phyloP scores from a whole-genome alignment of 2,329 filamentous ascomycete genomes.

The Venturiaceae sp. region DNA sequence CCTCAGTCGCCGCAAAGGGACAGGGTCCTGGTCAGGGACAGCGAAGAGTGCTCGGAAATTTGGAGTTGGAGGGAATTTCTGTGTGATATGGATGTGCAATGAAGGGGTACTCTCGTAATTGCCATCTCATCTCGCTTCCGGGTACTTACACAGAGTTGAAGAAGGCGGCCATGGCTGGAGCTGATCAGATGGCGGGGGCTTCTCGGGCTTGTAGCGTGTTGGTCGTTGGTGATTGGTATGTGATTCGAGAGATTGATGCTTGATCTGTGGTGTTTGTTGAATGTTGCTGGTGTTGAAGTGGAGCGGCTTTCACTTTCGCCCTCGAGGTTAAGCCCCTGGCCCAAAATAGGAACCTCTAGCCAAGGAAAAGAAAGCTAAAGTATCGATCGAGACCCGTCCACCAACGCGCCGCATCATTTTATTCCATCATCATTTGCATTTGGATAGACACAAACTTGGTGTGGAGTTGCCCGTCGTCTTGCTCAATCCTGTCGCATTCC shows the following conservation, averaged over 20 bases:
- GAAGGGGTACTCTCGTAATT: conserved; percentile 5
- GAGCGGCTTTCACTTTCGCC: too few relatives aligned
- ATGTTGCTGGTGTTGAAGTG: not conserved
- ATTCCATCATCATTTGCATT: not conserved
- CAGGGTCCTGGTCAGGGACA: not conserved
- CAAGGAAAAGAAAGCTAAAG: too few relatives aligned
- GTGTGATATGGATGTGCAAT: not conserved
- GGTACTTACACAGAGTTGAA: conserved; percentile 27
- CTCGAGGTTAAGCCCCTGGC: too few relatives aligned
- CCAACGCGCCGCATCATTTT: not conserved
- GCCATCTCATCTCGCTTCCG: conserved; percentile 7
- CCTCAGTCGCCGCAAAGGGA: not conserved
- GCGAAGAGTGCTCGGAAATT: not conserved
- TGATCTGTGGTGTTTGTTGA: not conserved
- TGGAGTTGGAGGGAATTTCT: not conserved
- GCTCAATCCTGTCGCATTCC: not conserved
- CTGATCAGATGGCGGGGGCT: not conserved
- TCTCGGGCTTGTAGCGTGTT: not conserved
- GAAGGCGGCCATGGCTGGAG: conserved; percentile 20
- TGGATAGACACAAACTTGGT: not conserved
- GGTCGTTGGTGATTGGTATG: not conserved
- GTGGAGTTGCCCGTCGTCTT: not conserved
- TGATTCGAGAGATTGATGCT: not conserved
- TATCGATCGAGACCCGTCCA: not conserved
- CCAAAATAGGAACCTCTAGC: too few relatives aligned